Percentiles rank a stretch among this genome's conserved stretches.
phyloP scores from a whole-genome alignment of 768 basidiomycete genomes.

The Asterophora lycoperdoides region DNA sequence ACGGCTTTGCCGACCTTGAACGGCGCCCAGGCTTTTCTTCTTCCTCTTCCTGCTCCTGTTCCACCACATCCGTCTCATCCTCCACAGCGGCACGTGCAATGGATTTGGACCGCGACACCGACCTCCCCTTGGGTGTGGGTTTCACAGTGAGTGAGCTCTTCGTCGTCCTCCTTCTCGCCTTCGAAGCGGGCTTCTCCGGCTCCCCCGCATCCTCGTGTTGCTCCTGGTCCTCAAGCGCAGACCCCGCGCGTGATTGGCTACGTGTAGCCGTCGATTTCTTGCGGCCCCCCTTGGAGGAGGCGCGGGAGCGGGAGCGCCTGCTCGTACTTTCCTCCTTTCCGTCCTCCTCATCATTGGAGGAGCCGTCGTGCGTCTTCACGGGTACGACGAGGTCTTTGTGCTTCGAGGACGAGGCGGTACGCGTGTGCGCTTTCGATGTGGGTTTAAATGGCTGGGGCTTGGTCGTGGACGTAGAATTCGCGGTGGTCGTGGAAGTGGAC shows the following conservation, averaged over 20 bases:
- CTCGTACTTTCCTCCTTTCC: too few relatives aligned
- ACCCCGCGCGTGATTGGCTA: too few relatives aligned
- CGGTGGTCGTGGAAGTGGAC: too few relatives aligned
- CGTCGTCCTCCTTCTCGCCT: constrained; percentile 17
- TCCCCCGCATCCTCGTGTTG: constrained; percentile 21
- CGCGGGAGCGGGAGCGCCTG: too few relatives aligned
- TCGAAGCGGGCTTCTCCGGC: constrained; percentile 1
- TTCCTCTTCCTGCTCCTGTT: constrained; percentile 17
- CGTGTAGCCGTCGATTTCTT: too few relatives aligned
- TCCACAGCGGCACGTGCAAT: too few relatives aligned
- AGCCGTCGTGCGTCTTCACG: constrained; percentile 38
- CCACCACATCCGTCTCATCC: too few relatives aligned
- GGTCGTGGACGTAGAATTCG: constrained; percentile 7
- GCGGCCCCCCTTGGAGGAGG: too few relatives aligned
- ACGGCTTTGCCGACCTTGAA: too few relatives aligned
- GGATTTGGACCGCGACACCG: constrained; percentile 1
- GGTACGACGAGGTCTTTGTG: constrained; percentile 34
- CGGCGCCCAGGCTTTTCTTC: constrained; percentile 9
- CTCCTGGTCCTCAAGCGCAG: too few relatives aligned
- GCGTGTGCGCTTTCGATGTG: constrained; percentile 23
- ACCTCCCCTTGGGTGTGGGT: constrained; percentile 4
- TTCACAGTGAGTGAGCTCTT: constrained; percentile 9
- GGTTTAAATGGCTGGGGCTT: constrained; percentile 25
- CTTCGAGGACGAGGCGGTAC: constrained; percentile 26
- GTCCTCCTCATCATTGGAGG: too few relatives aligned